A percentile compares a stretch with the other conserved stretches of the same genome.
These are phyloP conservation scores for Atkinsonella hypoxylon DNA, from an alignment of 2,329 filamentous ascomycete species.

Conservation along the genomic window DNA sequence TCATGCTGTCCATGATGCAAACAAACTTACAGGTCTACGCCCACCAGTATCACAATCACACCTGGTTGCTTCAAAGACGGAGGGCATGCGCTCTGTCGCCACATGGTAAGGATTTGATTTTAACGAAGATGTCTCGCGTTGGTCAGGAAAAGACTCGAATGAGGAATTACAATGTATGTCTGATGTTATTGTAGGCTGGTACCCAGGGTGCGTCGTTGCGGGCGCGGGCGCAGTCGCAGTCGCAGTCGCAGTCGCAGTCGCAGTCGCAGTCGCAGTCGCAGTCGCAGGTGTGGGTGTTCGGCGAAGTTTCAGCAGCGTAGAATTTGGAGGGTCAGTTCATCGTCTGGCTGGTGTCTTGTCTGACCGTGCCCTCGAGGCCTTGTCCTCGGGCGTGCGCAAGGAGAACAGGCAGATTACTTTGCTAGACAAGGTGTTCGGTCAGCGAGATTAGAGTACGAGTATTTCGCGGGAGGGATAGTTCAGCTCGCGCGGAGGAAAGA, in stretches of 20 bases:
- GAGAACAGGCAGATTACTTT: not conserved
- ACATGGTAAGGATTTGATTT: not conserved
- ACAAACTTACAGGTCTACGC: not conserved
- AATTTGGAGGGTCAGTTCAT: not conserved
- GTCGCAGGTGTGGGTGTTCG: not conserved
- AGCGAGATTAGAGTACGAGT: too few relatives aligned
- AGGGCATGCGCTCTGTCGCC: not conserved
- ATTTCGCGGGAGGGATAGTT: too few relatives aligned
- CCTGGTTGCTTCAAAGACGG: not conserved
- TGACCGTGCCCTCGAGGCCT: not conserved
- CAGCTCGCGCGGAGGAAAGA: too few relatives aligned
- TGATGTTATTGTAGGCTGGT: conserved; percentile 3
- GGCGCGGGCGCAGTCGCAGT: not conserved
- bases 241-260: not conserved
- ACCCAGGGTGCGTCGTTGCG: conserved; percentile 4
- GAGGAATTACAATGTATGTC: conserved; percentile 6
- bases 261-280: not conserved
- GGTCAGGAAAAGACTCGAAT: conserved; percentile 1
- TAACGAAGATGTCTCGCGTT: not conserved
- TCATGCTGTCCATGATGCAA: not conserved
- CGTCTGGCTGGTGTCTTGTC: not conserved
- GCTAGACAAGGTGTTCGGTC: not conserved
- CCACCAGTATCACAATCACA: not conserved
- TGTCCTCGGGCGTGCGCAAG: not conserved
- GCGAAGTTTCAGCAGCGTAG: not conserved